These are phyloP conservation scores for Trypanosoma cruzi DNA, from an alignment of 208 protist species.

Conservation along the genomic window DNA sequence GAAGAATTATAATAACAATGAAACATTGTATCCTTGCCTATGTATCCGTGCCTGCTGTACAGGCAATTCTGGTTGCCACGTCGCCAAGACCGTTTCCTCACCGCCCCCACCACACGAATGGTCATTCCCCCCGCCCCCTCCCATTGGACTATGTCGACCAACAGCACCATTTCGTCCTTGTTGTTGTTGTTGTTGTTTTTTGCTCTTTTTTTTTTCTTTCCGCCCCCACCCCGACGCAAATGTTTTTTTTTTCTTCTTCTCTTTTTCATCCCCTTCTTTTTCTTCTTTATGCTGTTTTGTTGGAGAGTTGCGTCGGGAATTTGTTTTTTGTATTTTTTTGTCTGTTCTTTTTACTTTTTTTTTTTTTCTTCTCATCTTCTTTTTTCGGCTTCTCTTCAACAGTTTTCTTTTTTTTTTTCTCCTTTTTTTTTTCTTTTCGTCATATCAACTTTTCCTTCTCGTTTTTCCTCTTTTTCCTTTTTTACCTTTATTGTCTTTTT, in stretches of 20 bases:
- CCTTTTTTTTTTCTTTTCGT: slow-evolving; percentile 6
- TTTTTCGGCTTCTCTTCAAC: neutral
- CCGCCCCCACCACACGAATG: neutral
- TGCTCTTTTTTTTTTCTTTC: slow-evolving; percentile 10
- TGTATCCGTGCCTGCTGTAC: neutral
- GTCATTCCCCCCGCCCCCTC: neutral
- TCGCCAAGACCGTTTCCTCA: neutral
- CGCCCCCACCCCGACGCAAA: no score
- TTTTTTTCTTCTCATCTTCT: neutral
- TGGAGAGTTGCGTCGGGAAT: no score
- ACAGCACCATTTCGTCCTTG: neutral
- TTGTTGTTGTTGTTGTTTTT: slow-evolving; percentile 9
- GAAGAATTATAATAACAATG: neutral
- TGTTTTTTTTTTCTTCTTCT: slow-evolving; percentile 9
- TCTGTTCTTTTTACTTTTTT: slow-evolving; percentile 5
- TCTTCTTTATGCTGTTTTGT: no score
- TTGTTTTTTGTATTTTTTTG: slow-evolving; percentile 3
- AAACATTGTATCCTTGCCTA: no score
- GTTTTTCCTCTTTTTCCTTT: neutral
- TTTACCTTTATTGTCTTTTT: neutral
- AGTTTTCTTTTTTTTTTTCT: slow-evolving; percentile 1
- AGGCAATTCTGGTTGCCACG: neutral
- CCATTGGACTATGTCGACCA: no score
- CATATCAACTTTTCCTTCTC: neutral
- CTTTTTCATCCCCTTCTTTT: neutral